These are phyloP conservation scores for Saprolegnia diclina DNA, from an alignment of 352 stramenopile species.

Conservation along the genomic window DNA sequence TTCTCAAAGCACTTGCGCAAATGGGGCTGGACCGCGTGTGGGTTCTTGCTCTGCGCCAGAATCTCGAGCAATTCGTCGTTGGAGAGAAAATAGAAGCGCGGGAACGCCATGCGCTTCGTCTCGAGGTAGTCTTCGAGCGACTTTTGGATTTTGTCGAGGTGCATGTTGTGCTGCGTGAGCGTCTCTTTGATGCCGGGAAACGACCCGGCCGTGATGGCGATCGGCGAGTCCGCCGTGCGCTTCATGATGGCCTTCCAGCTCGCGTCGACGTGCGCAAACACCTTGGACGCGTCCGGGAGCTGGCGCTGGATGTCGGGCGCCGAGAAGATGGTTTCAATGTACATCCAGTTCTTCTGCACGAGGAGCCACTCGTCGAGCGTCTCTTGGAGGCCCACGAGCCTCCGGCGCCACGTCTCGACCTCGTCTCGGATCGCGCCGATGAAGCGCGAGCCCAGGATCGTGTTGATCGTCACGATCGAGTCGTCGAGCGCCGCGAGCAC, in stretches of 20 bases:
- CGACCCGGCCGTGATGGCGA: conserved; percentile 76
- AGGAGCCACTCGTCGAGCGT: conserved; percentile 85
- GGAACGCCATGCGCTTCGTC: conserved; percentile 90
- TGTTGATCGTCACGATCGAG: conserved; percentile 91
- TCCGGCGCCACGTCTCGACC: conserved; percentile 84
- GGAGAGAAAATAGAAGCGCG: conserved; percentile 93
- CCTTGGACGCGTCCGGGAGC: conserved; percentile 83
- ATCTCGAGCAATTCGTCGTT: conserved; percentile 95
- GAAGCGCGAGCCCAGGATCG: conserved; percentile 88
- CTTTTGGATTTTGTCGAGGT: conserved; percentile 90
- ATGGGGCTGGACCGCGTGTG: conserved; percentile 90
- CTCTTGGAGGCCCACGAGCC: conserved; percentile 76
- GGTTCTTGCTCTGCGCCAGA: conserved; percentile 91
- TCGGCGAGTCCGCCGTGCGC: conserved; percentile 75
- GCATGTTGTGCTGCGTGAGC: conserved; percentile 73
- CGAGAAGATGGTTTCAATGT: conserved; percentile 82
- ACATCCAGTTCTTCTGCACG: conserved; percentile 87
- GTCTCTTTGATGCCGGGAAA: conserved; percentile 79
- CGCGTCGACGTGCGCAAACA: conserved; percentile 86
- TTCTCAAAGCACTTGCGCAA: conserved; percentile 94
- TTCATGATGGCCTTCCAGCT: conserved; percentile 91
- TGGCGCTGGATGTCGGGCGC: conserved; percentile 89
- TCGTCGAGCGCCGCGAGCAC: conserved; percentile 88
- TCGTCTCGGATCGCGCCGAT: conserved; percentile 86
- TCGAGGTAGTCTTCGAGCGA: conserved; percentile 90